Evolutionary conservation across 441 rosid species (phyloP).

Genomic region (Gossypium trilobum): DNA sequence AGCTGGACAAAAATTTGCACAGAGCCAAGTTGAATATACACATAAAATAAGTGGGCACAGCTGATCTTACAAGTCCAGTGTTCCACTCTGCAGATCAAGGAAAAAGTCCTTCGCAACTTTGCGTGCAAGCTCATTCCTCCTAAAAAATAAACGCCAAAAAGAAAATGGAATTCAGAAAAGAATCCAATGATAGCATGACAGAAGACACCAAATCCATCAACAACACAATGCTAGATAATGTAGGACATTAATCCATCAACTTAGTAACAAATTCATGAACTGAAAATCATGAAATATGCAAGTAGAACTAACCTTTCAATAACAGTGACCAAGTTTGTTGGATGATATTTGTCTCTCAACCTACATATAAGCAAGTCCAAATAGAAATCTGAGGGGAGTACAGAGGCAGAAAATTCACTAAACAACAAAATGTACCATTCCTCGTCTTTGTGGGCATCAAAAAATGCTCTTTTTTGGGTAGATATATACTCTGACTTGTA

Average conservation of each 20-base stretch:
- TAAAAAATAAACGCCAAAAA: slow-evolving; percentile 21
- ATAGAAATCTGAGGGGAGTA: slow-evolving; percentile 20
- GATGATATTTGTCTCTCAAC: slow-evolving; percentile 91
- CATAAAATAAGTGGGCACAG: background rate
- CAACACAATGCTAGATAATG: background rate
- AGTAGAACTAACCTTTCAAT: slow-evolving; percentile 59
- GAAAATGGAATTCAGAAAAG: background rate
- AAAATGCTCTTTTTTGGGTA: slow-evolving; percentile 77
- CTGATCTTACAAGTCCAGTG: slow-evolving; percentile 63
- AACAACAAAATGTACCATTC: slow-evolving; percentile 54
- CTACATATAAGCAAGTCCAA: slow-evolving; percentile 33
- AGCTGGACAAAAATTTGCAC: background rate
- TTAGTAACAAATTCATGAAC: background rate
- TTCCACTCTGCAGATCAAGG: slow-evolving; percentile 82
- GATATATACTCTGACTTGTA: slow-evolving; percentile 82
- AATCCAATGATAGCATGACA: background rate
- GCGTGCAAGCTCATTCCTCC: slow-evolving; percentile 85
- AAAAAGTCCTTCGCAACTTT: slow-evolving; percentile 77
- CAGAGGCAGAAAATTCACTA: background rate
- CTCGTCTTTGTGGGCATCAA: slow-evolving; percentile 77
- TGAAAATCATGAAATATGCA: background rate
- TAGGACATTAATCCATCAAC: background rate
- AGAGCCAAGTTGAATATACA: slow-evolving; percentile 1
- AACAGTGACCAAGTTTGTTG: slow-evolving; percentile 68
- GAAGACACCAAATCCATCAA: background rate